Evolutionary conservation across 2,329 filamentous ascomycete genomes (phyloP), one percentile per base, ranked within the genome.

Genomic region (Pezicula neosporulosa): DNA sequence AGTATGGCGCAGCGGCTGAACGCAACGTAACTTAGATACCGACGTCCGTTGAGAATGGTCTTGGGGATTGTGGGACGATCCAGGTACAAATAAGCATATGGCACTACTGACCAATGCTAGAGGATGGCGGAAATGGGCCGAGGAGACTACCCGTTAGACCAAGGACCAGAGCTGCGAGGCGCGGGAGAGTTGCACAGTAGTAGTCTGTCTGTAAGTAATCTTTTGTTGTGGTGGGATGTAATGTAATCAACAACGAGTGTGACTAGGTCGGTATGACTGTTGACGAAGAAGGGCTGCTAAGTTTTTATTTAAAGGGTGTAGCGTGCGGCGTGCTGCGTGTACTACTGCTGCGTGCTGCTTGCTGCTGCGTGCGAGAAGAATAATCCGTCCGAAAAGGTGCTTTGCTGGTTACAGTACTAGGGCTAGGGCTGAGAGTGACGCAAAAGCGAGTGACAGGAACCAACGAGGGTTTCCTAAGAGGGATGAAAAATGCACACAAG

Each of bases 381-480:
- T 53, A 13, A 50, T 54, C 59, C 47, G 50, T 59, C 63, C 60
- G 60, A 65, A 58, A 57, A 56, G 57, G 57, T 62, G 64, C 61
- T 56, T 57, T 57, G 39, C 18, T 16, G 16, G 42, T 15, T 39
- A 24, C 12, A 16, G 9, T 18, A 28, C 44, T 49, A 52, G 49
- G 50, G 28, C 56, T 55, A 56, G 55, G 60, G 60, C 59, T 62
- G 62, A 63, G 57, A 57, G 54, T 57, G 52, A 61, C 56, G 59
- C 59, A 65, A 66, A 84, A 86, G 83, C 83, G 83, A 86, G 81
- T 83, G 83, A 85, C 82, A 84, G 82, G 83, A 86, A 82, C 77
- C 83, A 73, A 78, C 82, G 82, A 86, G 83, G 82, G 83, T 81
- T 85, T 85, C 82, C 82, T 82, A 79, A 66, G 51, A 53, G 53